Conservation (phyloP, 1,139 yeast genomes). For the Pichia kudriavzevii region DNA sequence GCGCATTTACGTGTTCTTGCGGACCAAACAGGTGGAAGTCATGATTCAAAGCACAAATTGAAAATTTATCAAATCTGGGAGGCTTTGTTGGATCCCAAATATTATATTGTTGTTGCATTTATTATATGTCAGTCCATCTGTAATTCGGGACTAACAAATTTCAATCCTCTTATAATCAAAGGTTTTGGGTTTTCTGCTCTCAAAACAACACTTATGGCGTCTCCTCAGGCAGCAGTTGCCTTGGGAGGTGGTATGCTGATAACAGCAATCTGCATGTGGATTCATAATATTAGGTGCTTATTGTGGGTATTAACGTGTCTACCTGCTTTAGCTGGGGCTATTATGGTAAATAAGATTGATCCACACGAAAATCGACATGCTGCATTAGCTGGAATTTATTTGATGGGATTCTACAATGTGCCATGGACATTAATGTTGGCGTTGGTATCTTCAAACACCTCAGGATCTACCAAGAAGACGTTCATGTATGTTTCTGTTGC, state of each 20-base stretch:
- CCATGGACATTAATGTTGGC: slow-evolving; percentile 9
- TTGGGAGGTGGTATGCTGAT: slow-evolving; percentile 3
- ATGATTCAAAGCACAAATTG: neutral
- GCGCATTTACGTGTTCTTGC: slow-evolving; percentile 1
- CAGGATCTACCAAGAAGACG: slow-evolving; percentile 10
- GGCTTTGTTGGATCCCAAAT: slow-evolving; percentile 1
- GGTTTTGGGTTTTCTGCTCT: slow-evolving; percentile 5
- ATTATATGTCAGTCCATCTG: slow-evolving; percentile 2
- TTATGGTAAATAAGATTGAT: slow-evolving; percentile 4
- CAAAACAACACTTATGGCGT: slow-evolving; percentile 4
- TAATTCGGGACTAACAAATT: slow-evolving; percentile 3
- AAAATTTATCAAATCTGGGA: slow-evolving; percentile 2
- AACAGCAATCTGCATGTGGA: slow-evolving; percentile 4
- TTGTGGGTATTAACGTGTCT: slow-evolving; percentile 2
- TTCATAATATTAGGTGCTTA: slow-evolving; percentile 3
- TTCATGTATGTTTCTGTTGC: slow-evolving; percentile 35
- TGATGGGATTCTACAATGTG: slow-evolving; percentile 11
- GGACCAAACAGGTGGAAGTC: slow-evolving; percentile 2
- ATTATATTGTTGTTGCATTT: slow-evolving; percentile 2
- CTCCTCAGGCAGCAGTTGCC: slow-evolving; percentile 5
- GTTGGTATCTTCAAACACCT: slow-evolving; percentile 8
- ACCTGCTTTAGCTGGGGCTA: slow-evolving; percentile 2
- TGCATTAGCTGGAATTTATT: slow-evolving; percentile 10
- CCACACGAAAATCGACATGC: slow-evolving; percentile 25
- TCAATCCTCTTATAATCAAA: slow-evolving; percentile 3